A percentile compares a stretch with the other conserved stretches of the same genome.
Conservation (phyloP, 768 basidiomycete species). For the Cystoderma amianthinum region DNA sequence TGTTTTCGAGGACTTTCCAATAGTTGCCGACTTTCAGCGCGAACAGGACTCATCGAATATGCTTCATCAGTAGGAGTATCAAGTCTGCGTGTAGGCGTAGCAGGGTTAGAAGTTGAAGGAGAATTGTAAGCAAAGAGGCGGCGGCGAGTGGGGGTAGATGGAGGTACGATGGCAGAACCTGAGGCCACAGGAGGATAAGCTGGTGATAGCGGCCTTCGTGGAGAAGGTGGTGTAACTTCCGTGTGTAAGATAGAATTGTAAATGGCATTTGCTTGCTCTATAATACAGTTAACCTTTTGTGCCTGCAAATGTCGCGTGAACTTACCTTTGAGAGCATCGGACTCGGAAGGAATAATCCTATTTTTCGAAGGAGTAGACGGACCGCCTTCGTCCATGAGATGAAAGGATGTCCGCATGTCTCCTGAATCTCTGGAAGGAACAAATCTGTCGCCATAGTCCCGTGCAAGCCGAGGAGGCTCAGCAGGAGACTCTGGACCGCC, state of each 20-base stretch:
- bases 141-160: constrained; percentile 45
- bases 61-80: constrained; percentile 84
- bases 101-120: constrained; percentile 50
- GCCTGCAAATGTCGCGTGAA: constrained; percentile 4
- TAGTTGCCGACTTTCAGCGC: constrained; percentile 72
- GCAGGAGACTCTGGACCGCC: constrained; percentile 35
- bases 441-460: constrained; percentile 59
- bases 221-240: constrained; percentile 70
- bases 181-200: constrained; percentile 38
- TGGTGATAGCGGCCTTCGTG: constrained; percentile 57
- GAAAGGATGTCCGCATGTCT: constrained; percentile 62
- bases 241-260: constrained; percentile 73
- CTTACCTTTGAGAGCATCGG: constrained; percentile 71
- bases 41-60: constrained; percentile 88
- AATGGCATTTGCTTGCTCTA: constrained; percentile 81
- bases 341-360: constrained; percentile 60
- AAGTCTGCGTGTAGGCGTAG: constrained; percentile 52
- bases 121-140: constrained; percentile 68
- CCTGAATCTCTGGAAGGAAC: constrained; percentile 59
- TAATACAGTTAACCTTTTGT: constrained; percentile 2
- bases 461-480: constrained; percentile 22
- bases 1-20: constrained; percentile 81
- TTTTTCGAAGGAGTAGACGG: constrained; percentile 56
- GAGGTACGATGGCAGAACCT: constrained; percentile 22
- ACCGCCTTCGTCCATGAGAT: constrained; percentile 50